A percentile compares a stretch with the other conserved stretches of the same genome.
Evolutionary conservation across 192 early-diverging fungal genomes (phyloP).

Genomic region (Rhizoclosmatium sp.): DNA sequence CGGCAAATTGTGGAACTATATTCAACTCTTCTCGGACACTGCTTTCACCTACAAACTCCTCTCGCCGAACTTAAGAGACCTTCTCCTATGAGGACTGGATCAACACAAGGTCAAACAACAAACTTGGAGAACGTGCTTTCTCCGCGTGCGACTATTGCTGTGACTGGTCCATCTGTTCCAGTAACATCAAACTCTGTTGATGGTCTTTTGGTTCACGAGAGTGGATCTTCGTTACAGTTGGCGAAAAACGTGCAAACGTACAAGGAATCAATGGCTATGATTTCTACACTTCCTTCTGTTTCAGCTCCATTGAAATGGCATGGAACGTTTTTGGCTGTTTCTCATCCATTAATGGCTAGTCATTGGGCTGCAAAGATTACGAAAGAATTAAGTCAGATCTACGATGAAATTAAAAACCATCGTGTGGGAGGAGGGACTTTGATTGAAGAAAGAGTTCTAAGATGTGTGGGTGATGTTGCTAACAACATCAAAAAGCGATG

Average conservation of each 20-base stretch:
- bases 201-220: too few relatives aligned
- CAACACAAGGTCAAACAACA: too few relatives aligned
- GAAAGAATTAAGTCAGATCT: conserved; percentile 76
- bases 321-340: conserved; percentile 32
- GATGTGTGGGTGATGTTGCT: conserved; percentile 71
- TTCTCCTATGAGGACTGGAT: neutral
- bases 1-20: conserved; percentile 69
- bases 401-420: conserved; percentile 78
- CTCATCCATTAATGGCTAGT: conserved; percentile 69
- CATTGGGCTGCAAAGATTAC: conserved; percentile 81
- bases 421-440: conserved; percentile 66
- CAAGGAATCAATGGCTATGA: neutral
- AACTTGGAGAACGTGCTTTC: too few relatives aligned
- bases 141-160: too few relatives aligned
- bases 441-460: conserved; percentile 64
- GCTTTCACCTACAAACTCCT: conserved; percentile 48
- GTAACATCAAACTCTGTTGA: too few relatives aligned
- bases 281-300: neutral
- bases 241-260: neutral
- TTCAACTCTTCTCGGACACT: conserved; percentile 59
- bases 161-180: too few relatives aligned
- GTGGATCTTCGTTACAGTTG: too few relatives aligned
- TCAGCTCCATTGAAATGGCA: neutral
- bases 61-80: neutral
- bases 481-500: conserved; percentile 76